phyloP scores from a whole-genome alignment of 2,329 filamentous ascomycete species.

The Chrysoporthe austroafricana region DNA sequence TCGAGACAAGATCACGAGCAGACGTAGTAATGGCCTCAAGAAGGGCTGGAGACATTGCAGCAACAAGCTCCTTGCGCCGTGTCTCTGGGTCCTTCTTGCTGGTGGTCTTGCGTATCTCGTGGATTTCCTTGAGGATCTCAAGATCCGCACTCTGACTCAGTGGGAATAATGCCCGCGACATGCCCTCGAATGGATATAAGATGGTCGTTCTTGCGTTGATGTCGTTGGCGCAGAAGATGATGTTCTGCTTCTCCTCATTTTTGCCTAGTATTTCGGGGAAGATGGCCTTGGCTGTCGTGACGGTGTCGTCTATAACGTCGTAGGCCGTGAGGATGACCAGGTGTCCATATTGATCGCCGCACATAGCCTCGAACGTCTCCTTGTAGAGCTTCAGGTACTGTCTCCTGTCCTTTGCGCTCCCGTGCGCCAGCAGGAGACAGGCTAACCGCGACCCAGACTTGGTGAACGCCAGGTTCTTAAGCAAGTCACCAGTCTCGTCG shows the following conservation, averaged over 20 bases:
- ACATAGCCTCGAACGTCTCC: conserved; percentile 84
- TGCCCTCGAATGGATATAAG: conserved; percentile 78
- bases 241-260: conserved; percentile 65
- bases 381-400: conserved; percentile 85
- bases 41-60: conserved; percentile 73
- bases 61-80: conserved; percentile 76
- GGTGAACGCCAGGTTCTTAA: conserved; percentile 97
- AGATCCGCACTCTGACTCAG: conserved; percentile 66
- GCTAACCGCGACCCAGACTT: conserved; percentile 83
- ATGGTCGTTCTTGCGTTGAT: conserved; percentile 68
- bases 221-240: conserved; percentile 68
- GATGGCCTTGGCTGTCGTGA: conserved; percentile 81
- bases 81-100: conserved; percentile 88
- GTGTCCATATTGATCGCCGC: conserved; percentile 78
- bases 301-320: conserved; percentile 93
- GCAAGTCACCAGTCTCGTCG: conserved; percentile 85
- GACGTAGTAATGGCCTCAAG: conserved; percentile 73
- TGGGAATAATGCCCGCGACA: conserved; percentile 65
- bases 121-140: conserved; percentile 75
- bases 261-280: conserved; percentile 85
- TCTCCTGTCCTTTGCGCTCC: conserved; percentile 90
- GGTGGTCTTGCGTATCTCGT: conserved; percentile 77
- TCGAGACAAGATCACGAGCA: conserved; percentile 69
- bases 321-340: conserved; percentile 82
- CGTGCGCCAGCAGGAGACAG: conserved; percentile 80